Evolutionary conservation across 2,329 filamentous ascomycete species (phyloP).

Genomic region (Thielaviopsis ethacetica): DNA sequence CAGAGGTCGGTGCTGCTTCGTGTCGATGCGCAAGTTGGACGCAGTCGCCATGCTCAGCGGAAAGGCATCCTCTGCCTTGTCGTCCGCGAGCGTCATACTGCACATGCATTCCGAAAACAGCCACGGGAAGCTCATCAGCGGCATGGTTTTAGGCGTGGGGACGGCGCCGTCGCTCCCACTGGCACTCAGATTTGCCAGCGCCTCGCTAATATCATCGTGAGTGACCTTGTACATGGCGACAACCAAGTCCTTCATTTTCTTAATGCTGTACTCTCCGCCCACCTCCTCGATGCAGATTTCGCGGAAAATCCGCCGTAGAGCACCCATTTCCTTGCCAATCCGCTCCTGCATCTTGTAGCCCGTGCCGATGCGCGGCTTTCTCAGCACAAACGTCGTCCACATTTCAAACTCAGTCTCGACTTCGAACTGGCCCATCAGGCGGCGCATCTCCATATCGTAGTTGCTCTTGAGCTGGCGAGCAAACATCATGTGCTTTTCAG

Average conservation of each 20-base stretch:
- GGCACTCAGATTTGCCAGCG: constrained; percentile 29
- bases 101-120: constrained; percentile 61
- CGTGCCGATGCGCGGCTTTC: constrained; percentile 50
- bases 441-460: constrained; percentile 62
- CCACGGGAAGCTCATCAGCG: constrained; percentile 90
- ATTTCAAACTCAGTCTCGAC: constrained; percentile 83
- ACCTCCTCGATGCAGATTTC: constrained; percentile 48
- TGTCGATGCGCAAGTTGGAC: background rate
- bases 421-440: constrained; percentile 72
- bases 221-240: constrained; percentile 83
- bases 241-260: constrained; percentile 54
- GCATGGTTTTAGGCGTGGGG: constrained; percentile 36
- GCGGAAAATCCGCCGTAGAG: constrained; percentile 53
- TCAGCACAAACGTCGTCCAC: constrained; percentile 71
- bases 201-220: constrained; percentile 47
- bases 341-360: constrained; percentile 84
- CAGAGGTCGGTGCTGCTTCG: background rate
- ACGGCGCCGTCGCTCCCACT: constrained; percentile 10
- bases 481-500: constrained; percentile 35
- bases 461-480: constrained; percentile 53
- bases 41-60: background rate
- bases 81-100: constrained; percentile 37
- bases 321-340: constrained; percentile 49
- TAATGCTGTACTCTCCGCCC: constrained; percentile 27
- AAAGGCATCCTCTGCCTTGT: constrained; percentile 8